phyloP scores from a whole-genome alignment of 345 rosid species.

The Populus euphratica region DNA sequence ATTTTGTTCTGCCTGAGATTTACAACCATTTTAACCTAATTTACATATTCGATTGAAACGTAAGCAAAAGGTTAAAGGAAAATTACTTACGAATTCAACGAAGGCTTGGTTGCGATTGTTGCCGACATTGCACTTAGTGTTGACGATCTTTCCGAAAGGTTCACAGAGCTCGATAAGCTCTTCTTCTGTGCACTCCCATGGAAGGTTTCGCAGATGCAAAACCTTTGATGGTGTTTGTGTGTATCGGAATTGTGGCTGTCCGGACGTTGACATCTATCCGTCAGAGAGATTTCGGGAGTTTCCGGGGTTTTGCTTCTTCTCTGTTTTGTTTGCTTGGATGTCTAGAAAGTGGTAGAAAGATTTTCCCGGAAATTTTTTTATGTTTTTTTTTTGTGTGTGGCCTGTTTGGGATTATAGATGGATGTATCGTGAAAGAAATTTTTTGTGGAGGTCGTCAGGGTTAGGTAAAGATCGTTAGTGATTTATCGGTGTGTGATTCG shows the following conservation, averaged over 20 bases:
- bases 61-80: not conserved
- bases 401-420: not conserved
- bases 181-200: conserved; percentile 90
- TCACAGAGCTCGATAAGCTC: conserved; percentile 90
- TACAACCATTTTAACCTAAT: not conserved
- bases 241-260: conserved; percentile 84
- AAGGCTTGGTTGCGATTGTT: conserved; percentile 96
- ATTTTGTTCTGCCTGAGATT: conserved; percentile 62
- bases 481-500: not conserved
- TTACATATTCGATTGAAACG: too few relatives aligned
- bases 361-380: too few relatives aligned
- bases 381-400: too few relatives aligned
- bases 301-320: not conserved
- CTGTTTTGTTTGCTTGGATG: conserved; percentile 15
- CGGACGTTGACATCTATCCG: conserved; percentile 58
- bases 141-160: conserved; percentile 91
- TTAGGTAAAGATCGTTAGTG: not conserved
- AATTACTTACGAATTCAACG: conserved; percentile 69
- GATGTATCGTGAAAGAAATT: too few relatives aligned
- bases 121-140: conserved; percentile 90
- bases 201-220: conserved; percentile 84
- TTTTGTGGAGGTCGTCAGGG: not conserved
- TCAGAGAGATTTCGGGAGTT: not conserved
- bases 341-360: conserved; percentile 13
- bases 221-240: conserved; percentile 97